Conservation (phyloP, 2,329 filamentous ascomycete species). For the Venturia pyrina region DNA sequence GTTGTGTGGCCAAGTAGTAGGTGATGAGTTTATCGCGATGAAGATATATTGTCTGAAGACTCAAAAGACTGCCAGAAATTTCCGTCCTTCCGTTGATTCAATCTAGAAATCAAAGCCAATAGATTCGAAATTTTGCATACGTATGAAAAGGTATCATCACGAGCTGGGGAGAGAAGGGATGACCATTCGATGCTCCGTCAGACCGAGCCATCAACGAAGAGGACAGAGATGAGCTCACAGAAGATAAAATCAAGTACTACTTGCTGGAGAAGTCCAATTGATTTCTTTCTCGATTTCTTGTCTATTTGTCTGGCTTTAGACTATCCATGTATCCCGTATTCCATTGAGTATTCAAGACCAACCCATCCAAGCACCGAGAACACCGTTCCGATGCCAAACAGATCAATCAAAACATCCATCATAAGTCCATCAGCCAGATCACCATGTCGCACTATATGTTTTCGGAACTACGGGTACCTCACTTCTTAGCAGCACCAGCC, state of each 20-base stretch:
- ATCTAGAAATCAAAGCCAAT: too few relatives aligned
- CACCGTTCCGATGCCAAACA: background rate
- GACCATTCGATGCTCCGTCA: too few relatives aligned
- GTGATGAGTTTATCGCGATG: background rate
- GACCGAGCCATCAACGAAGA: background rate
- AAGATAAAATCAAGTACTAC: background rate
- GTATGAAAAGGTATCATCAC: too few relatives aligned
- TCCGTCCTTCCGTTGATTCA: too few relatives aligned
- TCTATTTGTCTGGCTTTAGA: background rate
- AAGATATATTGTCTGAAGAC: background rate
- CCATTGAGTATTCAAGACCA: background rate
- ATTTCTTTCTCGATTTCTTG: background rate
- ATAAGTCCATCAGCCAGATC: background rate
- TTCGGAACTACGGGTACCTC: background rate
- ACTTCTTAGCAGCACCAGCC: background rate
- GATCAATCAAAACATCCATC: background rate
- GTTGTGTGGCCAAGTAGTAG: background rate
- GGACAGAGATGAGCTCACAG: background rate
- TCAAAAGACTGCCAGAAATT: background rate
- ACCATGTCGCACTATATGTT: background rate
- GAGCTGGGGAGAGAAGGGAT: too few relatives aligned
- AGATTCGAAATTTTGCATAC: too few relatives aligned
- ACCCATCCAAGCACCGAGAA: background rate
- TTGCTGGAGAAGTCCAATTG: too few relatives aligned
- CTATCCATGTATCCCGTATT: background rate